phyloP scores from a whole-genome alignment of 169 alveolate genomes.

The Babesia sp. region DNA sequence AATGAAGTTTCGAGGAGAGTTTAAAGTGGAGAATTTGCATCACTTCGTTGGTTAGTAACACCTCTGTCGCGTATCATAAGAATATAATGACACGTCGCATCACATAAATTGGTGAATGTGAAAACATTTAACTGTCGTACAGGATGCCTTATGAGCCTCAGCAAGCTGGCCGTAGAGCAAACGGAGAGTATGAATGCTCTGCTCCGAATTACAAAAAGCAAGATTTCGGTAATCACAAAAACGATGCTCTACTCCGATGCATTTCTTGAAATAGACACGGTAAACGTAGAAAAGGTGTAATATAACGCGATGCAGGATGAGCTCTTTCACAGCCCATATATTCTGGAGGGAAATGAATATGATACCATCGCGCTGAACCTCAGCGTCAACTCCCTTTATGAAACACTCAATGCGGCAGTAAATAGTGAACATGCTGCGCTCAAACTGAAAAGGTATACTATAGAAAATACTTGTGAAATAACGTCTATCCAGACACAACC shows the following conservation, averaged over 20 bases:
- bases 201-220: background rate
- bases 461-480: background rate
- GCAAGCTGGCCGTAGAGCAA: slow-evolving; percentile 6
- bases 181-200: slow-evolving; percentile 10
- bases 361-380: slow-evolving; percentile 38
- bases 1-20: slow-evolving; percentile 62
- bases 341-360: slow-evolving; percentile 21
- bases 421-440: slow-evolving; percentile 47
- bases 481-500: background rate
- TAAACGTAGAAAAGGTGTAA: background rate
- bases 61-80: slow-evolving; percentile 30
- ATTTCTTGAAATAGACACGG: slow-evolving; percentile 12
- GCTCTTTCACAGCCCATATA: slow-evolving; percentile 40
- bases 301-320: slow-evolving; percentile 19
- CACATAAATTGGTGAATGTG: too few relatives aligned
- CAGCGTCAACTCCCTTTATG: slow-evolving; percentile 48
- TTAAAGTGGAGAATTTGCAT: slow-evolving; percentile 43
- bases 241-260: slow-evolving; percentile 5
- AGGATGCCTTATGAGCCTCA: slow-evolving; percentile 29
- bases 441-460: slow-evolving; percentile 43
- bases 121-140: background rate
- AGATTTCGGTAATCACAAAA: slow-evolving; percentile 9
- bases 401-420: slow-evolving; percentile 55
- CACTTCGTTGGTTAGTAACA: slow-evolving; percentile 45
- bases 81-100: background rate